Conservation (phyloP, 345 rosid genomes). For the Gynandropsis gynandra region DNA sequence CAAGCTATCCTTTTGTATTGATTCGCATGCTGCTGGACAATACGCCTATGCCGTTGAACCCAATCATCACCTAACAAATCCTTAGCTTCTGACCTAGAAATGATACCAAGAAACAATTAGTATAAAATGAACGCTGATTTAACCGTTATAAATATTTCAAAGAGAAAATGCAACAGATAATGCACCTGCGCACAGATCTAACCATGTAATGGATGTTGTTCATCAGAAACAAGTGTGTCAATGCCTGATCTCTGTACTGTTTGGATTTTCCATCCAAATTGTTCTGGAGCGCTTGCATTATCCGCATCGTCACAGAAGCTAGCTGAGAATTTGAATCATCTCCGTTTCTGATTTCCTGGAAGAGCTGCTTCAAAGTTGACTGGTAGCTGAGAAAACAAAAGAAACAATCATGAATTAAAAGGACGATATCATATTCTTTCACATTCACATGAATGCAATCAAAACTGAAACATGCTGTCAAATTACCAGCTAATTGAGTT, state of each 20-base stretch:
- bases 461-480: no score
- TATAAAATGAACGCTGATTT: background rate
- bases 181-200: slow-evolving; percentile 97
- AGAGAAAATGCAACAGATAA: slow-evolving; percentile 6
- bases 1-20: slow-evolving; percentile 91
- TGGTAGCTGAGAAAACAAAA: slow-evolving; percentile 64
- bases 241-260: slow-evolving; percentile 85
- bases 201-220: slow-evolving; percentile 98
- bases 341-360: slow-evolving; percentile 74
- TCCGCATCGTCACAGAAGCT: slow-evolving; percentile 81
- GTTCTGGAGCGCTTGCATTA: slow-evolving; percentile 99
- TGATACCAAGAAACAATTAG: slow-evolving; percentile 8
- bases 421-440: background rate
- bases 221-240: slow-evolving; percentile 93
- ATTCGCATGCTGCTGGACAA: slow-evolving; percentile 97
- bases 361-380: slow-evolving; percentile 88
- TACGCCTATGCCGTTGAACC: slow-evolving; percentile 96
- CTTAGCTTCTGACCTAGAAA: slow-evolving; percentile 92
- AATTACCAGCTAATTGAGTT: no score
- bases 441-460: background rate
- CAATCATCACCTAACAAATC: slow-evolving; percentile 98
- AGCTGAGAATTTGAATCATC: slow-evolving; percentile 63
- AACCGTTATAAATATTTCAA: slow-evolving; percentile 5
- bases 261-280: slow-evolving; percentile 92
- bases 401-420: background rate